Percentiles rank a stretch among this genome's conserved stretches.
phyloP scores from a whole-genome alignment of 2,329 filamentous ascomycete species.

The Periconia macrospinosa region DNA sequence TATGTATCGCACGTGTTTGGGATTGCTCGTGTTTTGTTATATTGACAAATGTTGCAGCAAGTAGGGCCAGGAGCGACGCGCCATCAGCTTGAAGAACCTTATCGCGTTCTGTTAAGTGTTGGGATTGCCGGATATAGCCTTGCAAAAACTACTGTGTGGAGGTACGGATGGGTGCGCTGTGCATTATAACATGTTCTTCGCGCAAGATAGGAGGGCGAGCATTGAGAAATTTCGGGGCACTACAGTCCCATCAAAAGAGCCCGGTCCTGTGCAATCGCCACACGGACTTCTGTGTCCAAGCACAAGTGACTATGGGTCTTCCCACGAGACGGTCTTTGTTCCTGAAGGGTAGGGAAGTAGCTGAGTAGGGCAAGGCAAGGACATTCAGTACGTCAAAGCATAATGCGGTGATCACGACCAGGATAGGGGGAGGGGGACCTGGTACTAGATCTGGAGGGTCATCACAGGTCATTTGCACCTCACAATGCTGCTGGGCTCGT shows the following conservation, averaged over 20 bases:
- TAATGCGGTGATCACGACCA: constrained; percentile 50
- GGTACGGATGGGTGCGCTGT: constrained; percentile 38
- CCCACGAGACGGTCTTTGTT: constrained; percentile 48
- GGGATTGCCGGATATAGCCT: constrained; percentile 44
- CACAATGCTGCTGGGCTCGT: constrained; percentile 41
- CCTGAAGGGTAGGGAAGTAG: constrained; percentile 45
- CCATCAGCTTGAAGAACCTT: constrained; percentile 39
- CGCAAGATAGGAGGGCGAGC: constrained; percentile 41
- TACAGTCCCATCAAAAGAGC: constrained; percentile 38
- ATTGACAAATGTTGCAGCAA: constrained; percentile 46
- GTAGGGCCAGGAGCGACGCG: constrained; percentile 38
- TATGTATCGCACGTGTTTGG: constrained; percentile 47
- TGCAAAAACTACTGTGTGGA: constrained; percentile 36
- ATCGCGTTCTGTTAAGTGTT: constrained; percentile 43
- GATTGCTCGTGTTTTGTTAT: constrained; percentile 43
- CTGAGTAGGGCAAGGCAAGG: constrained; percentile 46
- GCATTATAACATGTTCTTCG: constrained; percentile 43
- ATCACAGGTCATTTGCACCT: constrained; percentile 38
- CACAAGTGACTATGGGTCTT: constrained; percentile 41
- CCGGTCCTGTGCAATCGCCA: constrained; percentile 47
- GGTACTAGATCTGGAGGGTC: constrained; percentile 43
- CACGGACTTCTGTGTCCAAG: constrained; percentile 46
- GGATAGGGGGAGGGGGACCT: constrained; percentile 31
- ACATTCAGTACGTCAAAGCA: constrained; percentile 47
- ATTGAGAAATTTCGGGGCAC: constrained; percentile 43